Base-by-base conservation (phyloP, 2,329 filamentous ascomycete species). In the Lachnellula willkommii region DNA sequence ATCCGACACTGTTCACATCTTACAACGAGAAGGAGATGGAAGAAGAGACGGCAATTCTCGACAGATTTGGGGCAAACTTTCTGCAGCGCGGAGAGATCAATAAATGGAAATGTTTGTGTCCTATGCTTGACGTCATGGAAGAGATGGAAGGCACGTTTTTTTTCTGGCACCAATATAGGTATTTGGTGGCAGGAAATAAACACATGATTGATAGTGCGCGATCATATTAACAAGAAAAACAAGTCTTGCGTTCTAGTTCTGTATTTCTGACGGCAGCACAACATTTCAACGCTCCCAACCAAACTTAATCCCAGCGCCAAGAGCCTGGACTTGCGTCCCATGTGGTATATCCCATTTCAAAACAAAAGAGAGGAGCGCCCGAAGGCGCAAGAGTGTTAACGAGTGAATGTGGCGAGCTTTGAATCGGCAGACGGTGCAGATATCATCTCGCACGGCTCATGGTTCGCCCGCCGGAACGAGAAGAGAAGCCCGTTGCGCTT, bases 11-110 rank as follows among this genome's bases (percentile, higher is more conserved):
- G 22, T 63, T 63, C 20, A 64, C 62, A 15, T 51, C 49, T 6
- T 63, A 45, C 39, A 63, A 61, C 48, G 54, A 59, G 26, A 52
- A 50, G 8, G 59, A 63, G 50, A 57, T 62, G 60, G 22, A 7
- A 32, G 57, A 60, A 39, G 60, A 61, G 49, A 52, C 45, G 9
- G 47, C 47, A 24, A 40, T 55, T 4, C 46, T 62, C 11, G 42
- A 37, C n/a, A 36, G 32, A 6, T 15, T 55, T 3, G 59, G 57
- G 5, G 54, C 51, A 4, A 45, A 40, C 8, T 60, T 60, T 17
- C 2, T 62, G 15, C 51, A 52, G 7, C 36, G 53, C 1, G 59
- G 57, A 12, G 52, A 60, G 46, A 54, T 45, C 24, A 62, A 64
- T 46, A 58, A 48, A 15, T 63, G 62, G 62, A 58, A 40, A 52